Base-by-base conservation (phyloP, 139 green algal genomes). In the Chloropicon primus region DNA sequence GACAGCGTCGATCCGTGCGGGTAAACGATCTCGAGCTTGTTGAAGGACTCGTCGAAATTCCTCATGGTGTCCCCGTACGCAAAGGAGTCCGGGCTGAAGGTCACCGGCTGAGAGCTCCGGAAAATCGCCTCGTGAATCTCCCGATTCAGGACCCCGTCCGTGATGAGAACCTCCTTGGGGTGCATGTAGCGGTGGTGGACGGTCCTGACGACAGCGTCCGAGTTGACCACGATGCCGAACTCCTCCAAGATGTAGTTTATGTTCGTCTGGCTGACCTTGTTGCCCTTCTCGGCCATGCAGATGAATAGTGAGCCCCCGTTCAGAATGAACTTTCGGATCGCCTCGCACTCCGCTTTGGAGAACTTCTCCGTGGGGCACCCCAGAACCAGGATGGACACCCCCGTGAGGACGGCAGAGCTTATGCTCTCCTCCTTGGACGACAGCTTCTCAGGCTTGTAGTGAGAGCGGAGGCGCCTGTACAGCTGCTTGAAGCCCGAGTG, bases 161-260 rank as follows among this genome's bases (percentile, higher is more conserved):
- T 78, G 53, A 96, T 89, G 21, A 94, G 86, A 0, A 89, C 89
- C 77, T 94, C 85, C 81, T 94, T 94, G 21, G 92, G 92, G 81
- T 96, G 92, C 27, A 89, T 72, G 85, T 95, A 96, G 82, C 93
- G 93, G 83, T 90, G 77, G 77, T 90, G 86, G 25, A 87, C 85
- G 21, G 83, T 89, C 54, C 86, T 80, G 25, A 96, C 82, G 24
- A 95, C 90, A 10, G 82, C 83, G 81, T 96, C 91, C 17, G 26
- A 75, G 78, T 92, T 93, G 25, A 93, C 78, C 2, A 54, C 80
- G 74, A 95, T 87, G 3, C 91, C 90, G 78, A 87, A 91, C 83
- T 93, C 87, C 54, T 93, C 89, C 2, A 95, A 79, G 75, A 94
- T 27, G 78, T 89, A 90, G 84, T 94, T 94, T 78, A 96, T 86